Evolutionary conservation across 75 land plant genomes (phyloP), one percentile per base, ranked within the genome.

Genomic region (Larix kaempferi): DNA sequence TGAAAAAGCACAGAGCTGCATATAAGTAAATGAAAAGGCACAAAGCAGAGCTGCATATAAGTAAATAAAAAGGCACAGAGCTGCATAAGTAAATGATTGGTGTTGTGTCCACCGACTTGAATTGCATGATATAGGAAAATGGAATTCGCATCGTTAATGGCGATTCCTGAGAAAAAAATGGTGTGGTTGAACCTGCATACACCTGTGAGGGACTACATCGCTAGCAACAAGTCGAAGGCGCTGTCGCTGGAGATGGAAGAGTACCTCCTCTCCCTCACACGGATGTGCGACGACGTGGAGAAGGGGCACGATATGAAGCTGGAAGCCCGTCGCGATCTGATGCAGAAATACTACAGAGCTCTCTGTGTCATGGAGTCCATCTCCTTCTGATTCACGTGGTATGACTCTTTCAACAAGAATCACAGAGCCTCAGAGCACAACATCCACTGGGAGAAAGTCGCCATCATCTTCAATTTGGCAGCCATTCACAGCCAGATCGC

Each of bases 371-470:
- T 91, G 84, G 98, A 95, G 84, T 83, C 99, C 11, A 90, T 95
- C 73, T 91, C 94, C 73, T 19, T 98, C 52, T 17, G 88, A 13
- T 98, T 98, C 83, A 84, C 89, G 23, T 98, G 99, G 99, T 81
- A 76, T 67, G 99, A 98, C 60, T 94, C 96, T 12, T 98, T 98
- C 82, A 93, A 93, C 91, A 83, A 64, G 63, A 83, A 84, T 56
- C 82, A 83, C 55, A 93, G 93, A 80, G 92, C 93, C 13, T 76
- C 84, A 35, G 96, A 88, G 80, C 94, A 86, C 62, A 92, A 85
- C 74, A 90, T 95, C 7, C 92, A 93, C 56, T 78, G 95, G 16
- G 99, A 98, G 90, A 95, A 95, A 83, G 98, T 98, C 3, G 96
- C 96, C 5, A 85, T 98, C 2, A 74, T 94, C 17, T 98, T 98